Conservation (phyloP, 2,329 filamentous ascomycete species). For the Scedosporium aurantiacum region DNA sequence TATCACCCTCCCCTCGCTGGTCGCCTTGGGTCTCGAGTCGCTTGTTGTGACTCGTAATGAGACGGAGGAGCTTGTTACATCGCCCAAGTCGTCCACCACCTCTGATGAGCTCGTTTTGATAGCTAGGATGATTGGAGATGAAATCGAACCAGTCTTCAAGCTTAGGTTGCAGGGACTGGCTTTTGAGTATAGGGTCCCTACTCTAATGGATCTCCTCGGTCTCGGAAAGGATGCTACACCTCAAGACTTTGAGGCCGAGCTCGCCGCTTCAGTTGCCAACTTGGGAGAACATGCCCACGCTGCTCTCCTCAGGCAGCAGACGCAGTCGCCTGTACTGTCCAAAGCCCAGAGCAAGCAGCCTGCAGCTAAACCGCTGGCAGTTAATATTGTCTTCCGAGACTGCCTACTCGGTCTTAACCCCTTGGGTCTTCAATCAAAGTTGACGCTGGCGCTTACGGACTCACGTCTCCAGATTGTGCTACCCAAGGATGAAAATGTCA, state of each 20-base stretch:
- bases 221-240: conserved; percentile 55
- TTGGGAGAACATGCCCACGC: conserved; percentile 54
- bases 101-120: conserved; percentile 52
- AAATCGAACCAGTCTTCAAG: conserved; percentile 85
- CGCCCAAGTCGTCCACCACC: conserved; percentile 18
- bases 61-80: conserved; percentile 60
- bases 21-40: conserved; percentile 63
- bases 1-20: conserved; percentile 71
- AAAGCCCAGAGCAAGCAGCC: conserved; percentile 13
- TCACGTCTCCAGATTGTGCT: conserved; percentile 59
- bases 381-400: conserved; percentile 69
- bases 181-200: conserved; percentile 81
- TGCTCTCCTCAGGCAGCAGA: conserved; percentile 22
- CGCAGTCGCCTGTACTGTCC: conserved; percentile 8
- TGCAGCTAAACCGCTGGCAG: conserved; percentile 43
- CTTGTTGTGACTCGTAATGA: conserved; percentile 53
- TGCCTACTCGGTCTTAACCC: conserved; percentile 81
- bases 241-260: conserved; percentile 62
- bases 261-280: conserved; percentile 71
- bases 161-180: conserved; percentile 75
- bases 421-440: conserved; percentile 61
- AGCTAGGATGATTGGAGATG: conserved; percentile 82
- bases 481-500: conserved; percentile 53
- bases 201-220: conserved; percentile 67
- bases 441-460: conserved; percentile 68